Conservation (phyloP, 495 filamentous ascomycete genomes). For the Letharia columbiana region DNA sequence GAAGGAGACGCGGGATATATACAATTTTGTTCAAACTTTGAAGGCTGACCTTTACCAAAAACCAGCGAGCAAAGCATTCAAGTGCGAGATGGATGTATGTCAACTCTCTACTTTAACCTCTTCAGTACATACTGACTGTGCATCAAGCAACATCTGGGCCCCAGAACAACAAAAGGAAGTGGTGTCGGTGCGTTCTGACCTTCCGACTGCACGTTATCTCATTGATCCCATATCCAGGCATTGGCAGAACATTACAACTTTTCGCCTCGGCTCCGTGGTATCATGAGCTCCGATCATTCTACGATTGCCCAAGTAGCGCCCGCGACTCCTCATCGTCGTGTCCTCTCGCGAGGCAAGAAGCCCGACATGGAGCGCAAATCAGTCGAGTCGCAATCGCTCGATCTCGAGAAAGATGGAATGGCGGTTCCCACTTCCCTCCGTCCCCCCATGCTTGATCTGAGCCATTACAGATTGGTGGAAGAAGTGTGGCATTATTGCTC, state of each 20-base stretch:
- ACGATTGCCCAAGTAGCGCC: slow-evolving; percentile 13
- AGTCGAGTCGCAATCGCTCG: slow-evolving; percentile 9
- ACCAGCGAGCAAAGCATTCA: slow-evolving; percentile 35
- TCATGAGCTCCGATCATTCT: slow-evolving; percentile 54
- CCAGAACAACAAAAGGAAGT: slow-evolving; percentile 51
- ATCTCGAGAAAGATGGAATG: slow-evolving; percentile 16
- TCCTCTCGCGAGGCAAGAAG: neutral
- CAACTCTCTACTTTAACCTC: slow-evolving; percentile 18
- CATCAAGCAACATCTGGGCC: slow-evolving; percentile 59
- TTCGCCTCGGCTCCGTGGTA: slow-evolving; percentile 54
- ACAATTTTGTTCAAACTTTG: neutral
- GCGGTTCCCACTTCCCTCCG: neutral
- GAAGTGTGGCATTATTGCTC: slow-evolving; percentile 61
- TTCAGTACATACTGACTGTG: neutral
- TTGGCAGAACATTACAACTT: slow-evolving; percentile 55
- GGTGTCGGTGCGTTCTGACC: slow-evolving; percentile 36
- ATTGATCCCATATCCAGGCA: slow-evolving; percentile 20
- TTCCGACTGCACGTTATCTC: neutral
- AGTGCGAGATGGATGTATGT: slow-evolving; percentile 60
- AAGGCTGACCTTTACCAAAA: slow-evolving; percentile 13
- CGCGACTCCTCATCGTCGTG: neutral
- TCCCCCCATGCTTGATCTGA: slow-evolving; percentile 27
- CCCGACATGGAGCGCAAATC: slow-evolving; percentile 10
- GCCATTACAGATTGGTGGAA: slow-evolving; percentile 45
- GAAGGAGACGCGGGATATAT: neutral